Base-by-base conservation (phyloP, 176 grass and related monocot species). In the Rhynchospora tenuis region DNA sequence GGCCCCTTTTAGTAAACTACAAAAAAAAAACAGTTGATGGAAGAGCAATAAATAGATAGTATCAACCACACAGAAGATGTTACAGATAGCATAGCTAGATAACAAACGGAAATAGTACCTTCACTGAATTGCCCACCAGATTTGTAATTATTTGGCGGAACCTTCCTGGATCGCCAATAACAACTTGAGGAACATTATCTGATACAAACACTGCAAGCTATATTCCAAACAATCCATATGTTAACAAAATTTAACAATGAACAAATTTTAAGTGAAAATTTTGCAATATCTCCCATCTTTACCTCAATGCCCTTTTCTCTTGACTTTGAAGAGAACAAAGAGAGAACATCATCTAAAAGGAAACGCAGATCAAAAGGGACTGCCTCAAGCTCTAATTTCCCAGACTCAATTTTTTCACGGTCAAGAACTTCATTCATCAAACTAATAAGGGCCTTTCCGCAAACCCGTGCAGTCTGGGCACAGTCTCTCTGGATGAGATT, bases 361-460 rank as follows among this genome's bases (percentile, higher is more conserved):
- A 89, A 91, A 33, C 87, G 84, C 82, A 98, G 43, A 50, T 98
- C 92, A 89, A 98, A 98, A 31, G 86, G 89, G 31, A 98, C 89
- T 6, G 84, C 86, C 77, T 98, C 95, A 72, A 98, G 91, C 83
- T 98, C 95, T 61, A 98, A 86, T 52, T 94, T 98, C 33, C 95
- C 95, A 64, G 95, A 90, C 83, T 98, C 95, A 83, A 98, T 93
- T 89, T 98, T 98, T 64, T 92, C 95, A 8, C 92, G 86, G 89
- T 98, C 95, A 81, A 98, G 92, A 22, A 98, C 92, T 87, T 98
- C 95, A 86, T 98, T 98, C 82, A 98, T 98, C 65, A 98, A 84
- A 77, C 86, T 91, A 83, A 95, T 93, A 75, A 98, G 88, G 81
- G 91, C 87, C 85, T 78, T 95, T 67, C 95, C 92, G 80, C 95